Base-by-base conservation (phyloP, 78 protist genomes). In the Cyanophora paradoxa region DNA sequence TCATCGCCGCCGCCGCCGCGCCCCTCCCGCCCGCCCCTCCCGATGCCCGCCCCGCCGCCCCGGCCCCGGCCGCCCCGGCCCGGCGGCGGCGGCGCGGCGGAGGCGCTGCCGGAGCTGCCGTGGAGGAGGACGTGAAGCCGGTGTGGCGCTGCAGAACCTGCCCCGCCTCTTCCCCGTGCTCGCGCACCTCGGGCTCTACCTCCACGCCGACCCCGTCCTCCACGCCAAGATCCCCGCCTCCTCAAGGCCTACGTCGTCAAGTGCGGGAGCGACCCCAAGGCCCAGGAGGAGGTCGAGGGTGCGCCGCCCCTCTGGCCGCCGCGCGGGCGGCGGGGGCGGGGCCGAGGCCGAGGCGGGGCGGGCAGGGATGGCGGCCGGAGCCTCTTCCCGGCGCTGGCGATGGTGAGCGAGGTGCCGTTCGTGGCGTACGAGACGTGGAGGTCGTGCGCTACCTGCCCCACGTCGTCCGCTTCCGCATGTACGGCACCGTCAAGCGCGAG, bases 371-470 rank as follows among this genome's bases (percentile, higher is more conserved):
- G 31, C 19, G 30, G 2, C 58, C 28, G 20, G n/a, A n/a, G n/a
- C n/a, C 68, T 72, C 8, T 31, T 72, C 48, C 77, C 77, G 2
- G 52, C 77, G 46, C 41, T 58, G 13, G 3, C 46, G 19, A 19
- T 28, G 37, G 0, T 26, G 24, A 17, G 4, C 3, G 33, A 42
- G 19, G 58, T 58, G n/a, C 26, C 58, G 37, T 39, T 42, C 10
- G 22, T 36, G 11, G 39, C 14, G 34, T 28, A 11, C 22, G 69
- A 72, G 44, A 7, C 58, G 20, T 72, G 67, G 26, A 13, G 37
- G 14, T 24, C 22, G 24, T 70, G 64, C 50, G 28, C 37, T 4
- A 22, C 46, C 24, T 40, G 36, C 41, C 54, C 22, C 37, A 40
- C 67, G 30, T 41, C 10, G 14, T 19, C 30, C 77, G 77, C 44